These are phyloP conservation scores for Mariannaea sp. DNA, from an alignment of 2,329 filamentous ascomycete genomes.

Conservation along the genomic window DNA sequence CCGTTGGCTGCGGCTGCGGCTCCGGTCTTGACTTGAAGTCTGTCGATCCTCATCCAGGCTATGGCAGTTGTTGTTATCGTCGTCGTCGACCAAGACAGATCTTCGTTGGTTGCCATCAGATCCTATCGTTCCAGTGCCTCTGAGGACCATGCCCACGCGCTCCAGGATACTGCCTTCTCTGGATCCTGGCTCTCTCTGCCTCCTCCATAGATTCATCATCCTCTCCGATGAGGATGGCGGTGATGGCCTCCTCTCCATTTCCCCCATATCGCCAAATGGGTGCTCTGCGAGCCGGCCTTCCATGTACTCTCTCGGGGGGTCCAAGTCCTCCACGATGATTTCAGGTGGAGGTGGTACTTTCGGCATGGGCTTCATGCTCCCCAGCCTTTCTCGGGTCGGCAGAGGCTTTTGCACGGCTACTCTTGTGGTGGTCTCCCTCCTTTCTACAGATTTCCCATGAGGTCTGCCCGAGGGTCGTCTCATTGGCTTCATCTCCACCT, in stretches of 20 bases:
- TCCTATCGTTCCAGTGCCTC: constrained; percentile 27
- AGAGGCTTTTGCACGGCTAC: constrained; percentile 1
- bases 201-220: not conserved
- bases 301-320: constrained; percentile 6
- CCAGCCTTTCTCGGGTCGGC: not conserved
- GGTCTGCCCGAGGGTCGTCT: constrained; percentile 7
- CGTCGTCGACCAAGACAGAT: constrained; percentile 25
- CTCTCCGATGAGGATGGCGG: not conserved
- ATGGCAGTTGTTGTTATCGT: constrained; percentile 6
- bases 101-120: constrained; percentile 24
- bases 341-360: not conserved
- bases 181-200: not conserved
- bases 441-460: not conserved
- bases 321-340: not conserved
- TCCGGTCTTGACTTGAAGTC: not conserved
- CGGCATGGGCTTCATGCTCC: not conserved
- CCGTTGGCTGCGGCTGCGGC: not conserved
- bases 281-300: constrained; percentile 3
- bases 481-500: constrained; percentile 33
- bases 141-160: constrained; percentile 27
- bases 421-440: not conserved
- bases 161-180: constrained; percentile 18
- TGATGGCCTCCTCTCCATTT: not conserved
- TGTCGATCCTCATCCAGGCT: not conserved
- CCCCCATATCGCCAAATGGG: not conserved